Evolutionary conservation across 208 protist genomes (phyloP).

Genomic region (Trypanosoma boissoni): DNA sequence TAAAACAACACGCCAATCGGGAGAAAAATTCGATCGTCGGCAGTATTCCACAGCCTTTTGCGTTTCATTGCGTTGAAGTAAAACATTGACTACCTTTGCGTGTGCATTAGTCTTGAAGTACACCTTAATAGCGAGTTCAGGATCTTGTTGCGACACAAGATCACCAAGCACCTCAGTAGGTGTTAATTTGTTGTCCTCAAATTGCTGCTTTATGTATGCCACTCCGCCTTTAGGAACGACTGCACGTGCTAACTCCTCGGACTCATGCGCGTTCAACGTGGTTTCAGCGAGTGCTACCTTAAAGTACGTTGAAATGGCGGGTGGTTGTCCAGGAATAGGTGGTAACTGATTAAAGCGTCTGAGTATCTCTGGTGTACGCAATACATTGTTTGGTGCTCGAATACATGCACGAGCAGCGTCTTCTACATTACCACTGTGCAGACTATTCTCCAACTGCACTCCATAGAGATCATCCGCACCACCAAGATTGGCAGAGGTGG

Average conservation of each 20-base stretch:
- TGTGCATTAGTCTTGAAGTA: conserved; percentile 94
- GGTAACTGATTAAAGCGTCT: conserved; percentile 89
- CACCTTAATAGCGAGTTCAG: conserved; percentile 97
- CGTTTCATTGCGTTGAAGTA: conserved; percentile 95
- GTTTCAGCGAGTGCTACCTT: conserved; percentile 95
- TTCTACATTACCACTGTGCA: conserved; percentile 90
- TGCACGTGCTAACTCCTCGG: conserved; percentile 96
- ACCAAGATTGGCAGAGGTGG: conserved; percentile 94
- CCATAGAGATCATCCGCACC: conserved; percentile 98
- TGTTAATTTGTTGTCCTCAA: conserved; percentile 98
- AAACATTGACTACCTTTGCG: conserved; percentile 93
- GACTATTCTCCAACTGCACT: conserved; percentile 94
- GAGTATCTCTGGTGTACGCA: conserved; percentile 97
- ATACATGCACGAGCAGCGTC: conserved; percentile 96
- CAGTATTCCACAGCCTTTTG: conserved; percentile 98
- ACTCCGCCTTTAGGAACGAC: conserved; percentile 92
- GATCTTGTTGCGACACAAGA: conserved; percentile 82
- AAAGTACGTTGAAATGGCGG: conserved; percentile 98
- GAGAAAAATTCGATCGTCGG: conserved; percentile 94
- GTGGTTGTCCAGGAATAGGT: conserved; percentile 77
- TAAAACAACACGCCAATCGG: conserved; percentile 96
- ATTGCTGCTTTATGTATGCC: conserved; percentile 96
- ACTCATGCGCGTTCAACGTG: conserved; percentile 97
- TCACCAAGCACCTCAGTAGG: conserved; percentile 98
- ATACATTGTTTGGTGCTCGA: conserved; percentile 88